These are phyloP conservation scores for Hyphopichia fennica DNA, from an alignment of 1,139 yeast species.

Conservation along the genomic window DNA sequence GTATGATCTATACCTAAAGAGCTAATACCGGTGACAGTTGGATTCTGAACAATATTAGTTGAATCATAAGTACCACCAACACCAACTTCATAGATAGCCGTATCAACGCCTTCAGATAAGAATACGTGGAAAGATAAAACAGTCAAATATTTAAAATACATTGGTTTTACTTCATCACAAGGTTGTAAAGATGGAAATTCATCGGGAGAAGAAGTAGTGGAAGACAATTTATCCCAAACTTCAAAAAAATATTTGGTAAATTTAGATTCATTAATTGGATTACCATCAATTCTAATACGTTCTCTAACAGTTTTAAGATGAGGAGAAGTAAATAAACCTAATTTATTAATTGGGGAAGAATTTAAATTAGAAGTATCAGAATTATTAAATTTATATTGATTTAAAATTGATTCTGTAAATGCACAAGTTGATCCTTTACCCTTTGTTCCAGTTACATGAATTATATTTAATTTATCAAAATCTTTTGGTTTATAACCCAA, in stretches of 20 bases:
- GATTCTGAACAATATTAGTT: slow-evolving; percentile 78
- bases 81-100: slow-evolving; percentile 96
- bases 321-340: slow-evolving; percentile 94
- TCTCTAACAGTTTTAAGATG: slow-evolving; percentile 93
- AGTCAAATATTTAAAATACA: slow-evolving; percentile 90
- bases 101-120: slow-evolving; percentile 79
- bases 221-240: slow-evolving; percentile 80
- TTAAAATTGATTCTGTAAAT: slow-evolving; percentile 77
- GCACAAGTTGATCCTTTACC: slow-evolving; percentile 99
- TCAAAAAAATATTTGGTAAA: slow-evolving; percentile 91
- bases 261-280: slow-evolving; percentile 75
- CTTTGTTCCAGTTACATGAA: slow-evolving; percentile 96
- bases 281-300: slow-evolving; percentile 83
- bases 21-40: slow-evolving; percentile 84
- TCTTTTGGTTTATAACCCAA: slow-evolving; percentile 76
- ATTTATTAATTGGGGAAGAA: slow-evolving; percentile 42
- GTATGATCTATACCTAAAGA: slow-evolving; percentile 93
- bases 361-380: slow-evolving; percentile 5
- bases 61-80: slow-evolving; percentile 98
- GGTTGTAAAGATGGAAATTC: slow-evolving; percentile 74
- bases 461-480: slow-evolving; percentile 70
- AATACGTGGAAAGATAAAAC: slow-evolving; percentile 89
- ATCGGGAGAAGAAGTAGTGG: slow-evolving; percentile 53
- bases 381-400: slow-evolving; percentile 47
- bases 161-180: slow-evolving; percentile 70